Evolutionary conservation across 2,329 filamentous ascomycete species (phyloP).

Genomic region (Dendryphion nanum): DNA sequence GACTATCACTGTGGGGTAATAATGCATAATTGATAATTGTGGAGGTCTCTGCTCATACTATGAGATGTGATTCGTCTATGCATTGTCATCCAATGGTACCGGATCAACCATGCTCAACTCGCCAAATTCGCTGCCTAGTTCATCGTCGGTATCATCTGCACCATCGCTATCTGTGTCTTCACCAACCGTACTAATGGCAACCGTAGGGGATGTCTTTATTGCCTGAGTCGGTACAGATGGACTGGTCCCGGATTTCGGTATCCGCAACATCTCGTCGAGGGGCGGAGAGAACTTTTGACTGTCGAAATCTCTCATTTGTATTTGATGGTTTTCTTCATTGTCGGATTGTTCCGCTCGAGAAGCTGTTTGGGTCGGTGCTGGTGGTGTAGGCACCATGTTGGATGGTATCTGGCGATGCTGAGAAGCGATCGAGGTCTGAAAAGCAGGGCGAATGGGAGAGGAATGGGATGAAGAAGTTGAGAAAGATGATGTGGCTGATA

Average conservation of each 20-base stretch:
- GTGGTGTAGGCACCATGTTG: slow-evolving; percentile 17
- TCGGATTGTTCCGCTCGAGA: slow-evolving; percentile 6
- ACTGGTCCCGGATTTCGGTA: too few relatives aligned
- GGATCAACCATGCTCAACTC: slow-evolving; percentile 29
- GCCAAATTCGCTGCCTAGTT: slow-evolving; percentile 24
- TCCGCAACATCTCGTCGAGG: slow-evolving; percentile 12
- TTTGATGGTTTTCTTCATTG: slow-evolving; percentile 11
- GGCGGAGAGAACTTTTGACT: slow-evolving; percentile 16
- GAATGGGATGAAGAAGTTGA: background rate
- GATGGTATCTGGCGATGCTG: slow-evolving; percentile 11
- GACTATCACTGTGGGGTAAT: too few relatives aligned
- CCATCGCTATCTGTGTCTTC: slow-evolving; percentile 2
- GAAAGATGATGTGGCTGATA: slow-evolving; percentile 6
- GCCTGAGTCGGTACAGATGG: background rate
- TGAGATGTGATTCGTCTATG: too few relatives aligned
- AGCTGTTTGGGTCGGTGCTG: slow-evolving; percentile 6
- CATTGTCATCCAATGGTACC: slow-evolving; percentile 22
- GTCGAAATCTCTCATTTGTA: slow-evolving; percentile 16
- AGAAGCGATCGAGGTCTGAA: background rate
- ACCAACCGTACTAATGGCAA: slow-evolving; percentile 6
- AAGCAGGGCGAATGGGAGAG: background rate
- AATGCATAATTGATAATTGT: too few relatives aligned
- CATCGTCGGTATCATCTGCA: slow-evolving; percentile 12
- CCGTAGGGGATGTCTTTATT: background rate
- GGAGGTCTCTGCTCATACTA: too few relatives aligned